These are phyloP conservation scores for Candida sakaeoensis DNA, from an alignment of 805 yeast genomes.

Conservation along the genomic window DNA sequence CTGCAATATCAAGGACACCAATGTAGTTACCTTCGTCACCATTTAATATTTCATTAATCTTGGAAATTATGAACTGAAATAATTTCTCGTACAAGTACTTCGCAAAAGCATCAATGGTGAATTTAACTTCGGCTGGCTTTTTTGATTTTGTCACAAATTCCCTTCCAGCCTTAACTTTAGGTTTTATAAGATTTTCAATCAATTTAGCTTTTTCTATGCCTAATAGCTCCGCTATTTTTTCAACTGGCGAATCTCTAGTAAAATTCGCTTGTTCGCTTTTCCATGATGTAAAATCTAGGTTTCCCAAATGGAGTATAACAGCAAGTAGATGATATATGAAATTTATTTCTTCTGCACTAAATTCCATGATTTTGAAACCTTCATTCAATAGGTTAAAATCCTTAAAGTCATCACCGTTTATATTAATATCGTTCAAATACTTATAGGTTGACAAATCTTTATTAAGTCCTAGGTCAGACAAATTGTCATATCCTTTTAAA, in stretches of 20 bases:
- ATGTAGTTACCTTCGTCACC: slow-evolving; percentile 34
- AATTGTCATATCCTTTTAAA: slow-evolving; percentile 58
- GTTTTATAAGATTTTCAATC: slow-evolving; percentile 62
- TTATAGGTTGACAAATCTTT: slow-evolving; percentile 40
- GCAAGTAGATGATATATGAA: slow-evolving; percentile 68
- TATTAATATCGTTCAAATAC: slow-evolving; percentile 44
- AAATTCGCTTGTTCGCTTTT: slow-evolving; percentile 75
- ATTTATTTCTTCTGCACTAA: slow-evolving; percentile 49
- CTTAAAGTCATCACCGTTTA: slow-evolving; percentile 69
- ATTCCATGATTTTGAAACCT: slow-evolving; percentile 75
- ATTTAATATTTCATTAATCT: slow-evolving; percentile 64
- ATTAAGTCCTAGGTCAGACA: slow-evolving; percentile 44
- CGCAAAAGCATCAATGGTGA: slow-evolving; percentile 81
- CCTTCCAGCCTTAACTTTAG: slow-evolving; percentile 86
- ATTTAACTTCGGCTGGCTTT: slow-evolving; percentile 74
- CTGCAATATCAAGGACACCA: slow-evolving; percentile 60
- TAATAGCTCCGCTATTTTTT: slow-evolving; percentile 53
- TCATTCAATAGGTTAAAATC: slow-evolving; percentile 61
- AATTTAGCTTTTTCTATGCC: slow-evolving; percentile 55
- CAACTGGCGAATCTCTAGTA: slow-evolving; percentile 47
- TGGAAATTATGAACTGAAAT: slow-evolving; percentile 71
- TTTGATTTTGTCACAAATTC: slow-evolving; percentile 80
- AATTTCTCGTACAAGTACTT: slow-evolving; percentile 82
- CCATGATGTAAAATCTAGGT: slow-evolving; percentile 65
- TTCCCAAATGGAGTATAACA: slow-evolving; percentile 79